Conservation (phyloP, 2,329 filamentous ascomycete species). For the Lecanoromycetidae sp. region DNA sequence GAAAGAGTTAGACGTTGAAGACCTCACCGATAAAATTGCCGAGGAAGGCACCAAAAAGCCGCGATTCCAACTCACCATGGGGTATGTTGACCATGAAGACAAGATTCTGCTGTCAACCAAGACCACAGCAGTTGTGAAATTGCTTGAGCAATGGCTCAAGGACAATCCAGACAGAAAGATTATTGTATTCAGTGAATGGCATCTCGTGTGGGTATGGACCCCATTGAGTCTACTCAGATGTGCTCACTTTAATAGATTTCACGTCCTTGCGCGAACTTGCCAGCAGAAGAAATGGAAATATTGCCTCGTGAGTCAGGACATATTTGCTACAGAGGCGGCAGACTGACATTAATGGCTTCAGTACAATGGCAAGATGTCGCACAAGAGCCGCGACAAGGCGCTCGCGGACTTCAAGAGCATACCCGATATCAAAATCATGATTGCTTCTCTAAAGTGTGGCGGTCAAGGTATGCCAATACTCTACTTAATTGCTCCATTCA, state of each 20-base stretch:
- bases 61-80: slow-evolving; percentile 1
- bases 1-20: slow-evolving; percentile 17
- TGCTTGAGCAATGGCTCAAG: slow-evolving; percentile 32
- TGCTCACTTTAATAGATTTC: slow-evolving; percentile 23
- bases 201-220: slow-evolving; percentile 29
- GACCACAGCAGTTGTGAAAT: slow-evolving; percentile 29
- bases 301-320: not conserved
- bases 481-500: not conserved
- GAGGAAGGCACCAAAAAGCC: slow-evolving; percentile 10
- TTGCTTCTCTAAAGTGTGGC: slow-evolving; percentile 46
- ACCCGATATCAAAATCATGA: slow-evolving; percentile 29
- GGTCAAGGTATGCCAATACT: slow-evolving; percentile 31
- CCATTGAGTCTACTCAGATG: not conserved
- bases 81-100: slow-evolving; percentile 22
- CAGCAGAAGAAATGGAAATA: slow-evolving; percentile 35
- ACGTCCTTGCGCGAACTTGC: slow-evolving; percentile 41
- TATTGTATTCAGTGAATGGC: slow-evolving; percentile 49
- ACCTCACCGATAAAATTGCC: slow-evolving; percentile 4
- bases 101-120: slow-evolving; percentile 30
- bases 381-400: slow-evolving; percentile 33
- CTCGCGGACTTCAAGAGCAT: slow-evolving; percentile 35
- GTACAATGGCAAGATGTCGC: slow-evolving; percentile 40
- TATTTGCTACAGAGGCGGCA: not conserved
- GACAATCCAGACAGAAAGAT: slow-evolving; percentile 42
- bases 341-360: slow-evolving; percentile 7